Conservation (phyloP, 768 basidiomycete species). For the Lactifluus pinguis region DNA sequence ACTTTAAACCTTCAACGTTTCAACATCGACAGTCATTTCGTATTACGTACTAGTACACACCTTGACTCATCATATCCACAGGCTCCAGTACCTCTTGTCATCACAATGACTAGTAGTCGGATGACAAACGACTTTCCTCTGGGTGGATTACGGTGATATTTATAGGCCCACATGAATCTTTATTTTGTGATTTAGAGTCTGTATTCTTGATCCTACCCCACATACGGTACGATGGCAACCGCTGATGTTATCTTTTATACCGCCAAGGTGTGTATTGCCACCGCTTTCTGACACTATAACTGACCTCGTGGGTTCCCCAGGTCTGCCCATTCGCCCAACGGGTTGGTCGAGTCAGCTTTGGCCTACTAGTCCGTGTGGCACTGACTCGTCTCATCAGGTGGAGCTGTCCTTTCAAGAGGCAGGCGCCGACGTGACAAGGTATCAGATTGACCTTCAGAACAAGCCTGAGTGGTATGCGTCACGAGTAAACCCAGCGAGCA, state of each 20-base stretch:
- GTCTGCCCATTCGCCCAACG: constrained; percentile 48
- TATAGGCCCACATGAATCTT: background rate
- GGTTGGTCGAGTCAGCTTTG: constrained; percentile 23
- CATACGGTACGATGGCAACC: background rate
- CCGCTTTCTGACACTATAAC: background rate
- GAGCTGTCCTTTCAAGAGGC: constrained; percentile 51
- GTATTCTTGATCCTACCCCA: background rate
- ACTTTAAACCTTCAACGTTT: no score
- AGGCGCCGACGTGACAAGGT: constrained; percentile 37
- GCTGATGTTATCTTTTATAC: constrained; percentile 35
- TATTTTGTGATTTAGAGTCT: background rate
- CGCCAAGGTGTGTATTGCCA: constrained; percentile 1
- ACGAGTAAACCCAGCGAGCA: constrained; percentile 51
- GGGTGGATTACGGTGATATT: no score
- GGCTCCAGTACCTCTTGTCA: no score
- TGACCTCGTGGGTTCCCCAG: constrained; percentile 24
- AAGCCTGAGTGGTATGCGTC: constrained; percentile 62
- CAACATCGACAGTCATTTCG: no score
- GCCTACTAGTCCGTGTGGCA: background rate
- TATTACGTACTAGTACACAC: no score
- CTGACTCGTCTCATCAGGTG: constrained; percentile 28
- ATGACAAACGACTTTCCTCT: no score
- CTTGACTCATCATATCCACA: no score
- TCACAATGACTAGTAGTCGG: no score
- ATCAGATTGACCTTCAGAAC: constrained; percentile 48